Evolutionary conservation across 495 filamentous ascomycete species (phyloP).

Genomic region (Trichoderma asperelloides): DNA sequence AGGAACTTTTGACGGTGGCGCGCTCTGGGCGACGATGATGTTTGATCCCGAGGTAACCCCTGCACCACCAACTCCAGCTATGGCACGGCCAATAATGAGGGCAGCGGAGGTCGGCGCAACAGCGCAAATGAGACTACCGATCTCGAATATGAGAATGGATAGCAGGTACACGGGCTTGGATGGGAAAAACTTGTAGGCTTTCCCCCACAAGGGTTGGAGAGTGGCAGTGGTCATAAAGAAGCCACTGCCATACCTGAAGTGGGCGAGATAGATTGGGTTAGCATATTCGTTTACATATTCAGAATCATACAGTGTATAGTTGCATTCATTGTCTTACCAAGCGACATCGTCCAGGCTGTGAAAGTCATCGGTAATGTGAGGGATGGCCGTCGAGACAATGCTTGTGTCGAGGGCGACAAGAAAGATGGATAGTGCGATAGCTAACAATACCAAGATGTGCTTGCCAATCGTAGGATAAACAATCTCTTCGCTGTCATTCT

Average conservation of each 20-base stretch:
- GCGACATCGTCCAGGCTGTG: constrained; percentile 29
- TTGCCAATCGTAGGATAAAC: no score
- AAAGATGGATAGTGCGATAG: no score
- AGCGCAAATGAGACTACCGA: constrained; percentile 66
- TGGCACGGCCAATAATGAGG: constrained; percentile 68
- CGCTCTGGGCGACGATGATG: constrained; percentile 58
- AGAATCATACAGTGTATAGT: no score
- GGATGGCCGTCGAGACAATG: constrained; percentile 33
- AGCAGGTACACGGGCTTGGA: constrained; percentile 56
- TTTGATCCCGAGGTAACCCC: constrained; percentile 69
- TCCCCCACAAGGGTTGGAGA: constrained; percentile 59
- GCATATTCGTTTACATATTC: no score
- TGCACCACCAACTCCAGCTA: constrained; percentile 65
- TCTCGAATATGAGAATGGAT: constrained; percentile 62
- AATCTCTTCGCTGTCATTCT: no score
- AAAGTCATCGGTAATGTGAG: constrained; percentile 27
- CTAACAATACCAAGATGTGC: no score
- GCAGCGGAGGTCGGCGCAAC: constrained; percentile 56
- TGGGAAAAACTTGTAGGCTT: constrained; percentile 61
- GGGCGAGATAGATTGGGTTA: no score
- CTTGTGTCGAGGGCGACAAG: constrained; percentile 78
- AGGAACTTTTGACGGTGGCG: constrained; percentile 59
- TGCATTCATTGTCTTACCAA: no score
- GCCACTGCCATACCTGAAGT: no score
- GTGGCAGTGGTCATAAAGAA: constrained; percentile 44